These are phyloP conservation scores for Cerioporus squamosus DNA, from an alignment of 1,284 basidiomycete genomes.

Conservation along the genomic window DNA sequence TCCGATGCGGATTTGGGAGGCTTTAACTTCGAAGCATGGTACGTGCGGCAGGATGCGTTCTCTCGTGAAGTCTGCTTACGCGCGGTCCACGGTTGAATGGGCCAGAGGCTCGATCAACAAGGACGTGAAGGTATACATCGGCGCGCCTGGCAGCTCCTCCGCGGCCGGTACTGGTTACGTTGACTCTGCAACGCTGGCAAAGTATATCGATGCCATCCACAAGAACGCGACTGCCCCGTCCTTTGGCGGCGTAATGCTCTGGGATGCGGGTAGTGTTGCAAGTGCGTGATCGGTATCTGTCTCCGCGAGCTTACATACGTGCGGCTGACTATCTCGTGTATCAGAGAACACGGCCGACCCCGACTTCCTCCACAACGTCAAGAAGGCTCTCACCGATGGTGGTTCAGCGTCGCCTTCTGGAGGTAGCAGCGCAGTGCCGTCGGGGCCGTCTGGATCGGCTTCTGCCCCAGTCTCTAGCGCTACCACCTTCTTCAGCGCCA, in stretches of 20 bases:
- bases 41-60: slow-evolving; percentile 1
- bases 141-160: slow-evolving; percentile 54
- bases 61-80: no score
- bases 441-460: no score
- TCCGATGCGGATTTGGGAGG: slow-evolving; percentile 17
- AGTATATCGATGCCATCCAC: slow-evolving; percentile 47
- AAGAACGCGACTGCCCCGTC: slow-evolving; percentile 36
- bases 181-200: slow-evolving; percentile 46
- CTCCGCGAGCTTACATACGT: no score
- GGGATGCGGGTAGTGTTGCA: slow-evolving; percentile 50
- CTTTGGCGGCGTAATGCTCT: slow-evolving; percentile 72
- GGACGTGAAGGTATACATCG: slow-evolving; percentile 64
- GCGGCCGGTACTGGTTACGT: slow-evolving; percentile 60
- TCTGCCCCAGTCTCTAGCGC: no score
- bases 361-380: no score
- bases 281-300: not conserved
- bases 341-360: no score
- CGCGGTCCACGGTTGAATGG: slow-evolving; percentile 58
- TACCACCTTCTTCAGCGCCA: no score
- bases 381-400: no score
- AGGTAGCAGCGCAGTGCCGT: no score
- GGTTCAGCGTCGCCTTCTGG: no score
- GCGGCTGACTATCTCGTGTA: no score
- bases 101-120: slow-evolving; percentile 63
- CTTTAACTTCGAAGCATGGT: slow-evolving; percentile 60